Base-by-base conservation (phyloP, 192 early-diverging fungal genomes). In the Backusella psychrophila region DNA sequence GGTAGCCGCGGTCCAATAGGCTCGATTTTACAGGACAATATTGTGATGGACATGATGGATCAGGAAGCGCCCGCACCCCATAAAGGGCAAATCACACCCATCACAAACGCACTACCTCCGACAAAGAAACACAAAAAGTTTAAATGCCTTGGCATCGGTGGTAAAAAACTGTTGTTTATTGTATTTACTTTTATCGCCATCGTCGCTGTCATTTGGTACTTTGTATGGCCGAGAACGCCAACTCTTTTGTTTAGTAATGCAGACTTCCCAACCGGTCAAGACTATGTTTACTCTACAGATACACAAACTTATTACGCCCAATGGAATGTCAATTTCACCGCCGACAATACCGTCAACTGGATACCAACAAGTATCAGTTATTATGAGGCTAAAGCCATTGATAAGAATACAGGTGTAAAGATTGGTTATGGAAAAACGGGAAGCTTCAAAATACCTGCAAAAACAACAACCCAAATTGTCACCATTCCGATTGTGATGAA, bases 191-290 rank as follows among this genome's bases (percentile, higher is more conserved):
- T 77, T n/a, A 53, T 77, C 53, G 44, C 74, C 12, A 12, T 77
- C 19, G 49, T 77, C 14, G 76, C 35, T 21, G 33, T 81, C 14
- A 38, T 77, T 42, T 74, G 75, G 71, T 81, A 72, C 31, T 75
- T 81, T 75, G 80, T 81, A 42, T 81, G 80, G 73, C 80, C 80
- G 0, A 72, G 80, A 23, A 46, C 36, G 6, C 75, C 72, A 3
- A 73, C 59, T 42, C 23, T 80, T 4, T 23, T 35, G 19, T 49
- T 77, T 38, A 44, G 53, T 52, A 53, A 72, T 26, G 71, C 75
- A 19, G 66, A 46, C 42, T 42, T 42, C 17, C 70, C 38, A 49
- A 15, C 21, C 29, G 42, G 70, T 29, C 19, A 44, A 29, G 39
- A 33, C 74, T 34, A 42, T 36, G 15, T 35, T 59, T 33, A 42